phyloP scores from a whole-genome alignment of 306 rosid species.

The Trifolium fragiferum region DNA sequence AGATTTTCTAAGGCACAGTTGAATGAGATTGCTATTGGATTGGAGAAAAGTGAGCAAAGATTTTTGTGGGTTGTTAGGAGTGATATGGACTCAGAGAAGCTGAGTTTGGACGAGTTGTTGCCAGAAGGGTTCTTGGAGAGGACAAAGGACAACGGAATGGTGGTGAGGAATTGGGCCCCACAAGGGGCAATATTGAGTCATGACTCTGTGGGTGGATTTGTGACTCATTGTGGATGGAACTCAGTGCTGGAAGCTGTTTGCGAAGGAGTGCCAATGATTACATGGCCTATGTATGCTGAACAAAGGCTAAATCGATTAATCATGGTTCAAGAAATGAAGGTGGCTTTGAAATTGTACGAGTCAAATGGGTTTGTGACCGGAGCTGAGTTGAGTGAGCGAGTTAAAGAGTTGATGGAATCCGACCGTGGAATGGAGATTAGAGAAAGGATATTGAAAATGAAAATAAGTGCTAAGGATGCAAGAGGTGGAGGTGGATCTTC shows the following conservation, averaged over 20 bases:
- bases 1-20: slow-evolving; percentile 47
- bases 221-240: neutral
- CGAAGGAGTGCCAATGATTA: neutral
- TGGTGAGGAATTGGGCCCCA: slow-evolving; percentile 41
- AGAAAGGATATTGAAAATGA: neutral
- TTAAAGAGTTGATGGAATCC: neutral
- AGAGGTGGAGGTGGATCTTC: neutral
- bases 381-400: neutral
- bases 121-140: slow-evolving; percentile 1
- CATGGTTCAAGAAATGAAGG: slow-evolving; percentile 58
- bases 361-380: neutral
- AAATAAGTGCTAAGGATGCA: neutral
- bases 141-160: slow-evolving; percentile 18
- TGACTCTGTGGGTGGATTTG: neutral
- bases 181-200: neutral
- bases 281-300: slow-evolving; percentile 34
- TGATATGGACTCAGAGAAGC: slow-evolving; percentile 12
- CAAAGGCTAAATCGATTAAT: slow-evolving; percentile 50
- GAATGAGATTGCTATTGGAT: slow-evolving; percentile 58
- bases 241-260: neutral
- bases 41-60: slow-evolving; percentile 58
- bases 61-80: slow-evolving; percentile 64
- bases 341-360: slow-evolving; percentile 54
- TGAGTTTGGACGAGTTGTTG: neutral
- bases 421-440: neutral